Evolutionary conservation across 2,329 filamentous ascomycete species (phyloP).

Genomic region (Aspergillus candidus): DNA sequence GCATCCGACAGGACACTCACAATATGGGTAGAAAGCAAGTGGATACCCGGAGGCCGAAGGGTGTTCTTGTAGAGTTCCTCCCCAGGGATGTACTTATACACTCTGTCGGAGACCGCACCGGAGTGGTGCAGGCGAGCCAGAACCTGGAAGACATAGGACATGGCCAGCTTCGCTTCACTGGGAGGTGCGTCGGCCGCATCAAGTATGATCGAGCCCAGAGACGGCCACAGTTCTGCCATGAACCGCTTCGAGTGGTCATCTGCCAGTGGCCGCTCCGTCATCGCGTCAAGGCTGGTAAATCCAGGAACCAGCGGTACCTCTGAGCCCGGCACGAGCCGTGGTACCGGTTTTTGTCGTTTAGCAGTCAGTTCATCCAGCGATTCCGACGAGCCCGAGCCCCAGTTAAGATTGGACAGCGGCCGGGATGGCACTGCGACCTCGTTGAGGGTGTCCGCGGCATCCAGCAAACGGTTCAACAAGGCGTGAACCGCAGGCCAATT

Average conservation of each 20-base stretch:
- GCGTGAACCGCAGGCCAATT: conserved; percentile 38
- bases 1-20: conserved; percentile 44
- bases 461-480: conserved; percentile 35
- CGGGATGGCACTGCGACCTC: conserved; percentile 10
- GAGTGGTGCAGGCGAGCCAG: conserved; percentile 43
- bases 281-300: conserved; percentile 15
- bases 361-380: conserved; percentile 28
- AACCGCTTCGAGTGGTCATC: conserved; percentile 18
- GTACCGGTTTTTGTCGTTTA: conserved; percentile 2
- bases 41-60: conserved; percentile 39
- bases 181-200: conserved; percentile 32
- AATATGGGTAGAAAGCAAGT: conserved; percentile 40
- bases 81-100: conserved; percentile 37
- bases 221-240: conserved; percentile 23
- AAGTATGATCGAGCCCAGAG: conserved; percentile 36
- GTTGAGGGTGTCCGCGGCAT: conserved; percentile 26
- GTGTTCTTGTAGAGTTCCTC: conserved; percentile 20
- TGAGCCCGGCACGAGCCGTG: conserved; percentile 3
- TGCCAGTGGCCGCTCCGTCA: conserved; percentile 22
- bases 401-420: conserved; percentile 26
- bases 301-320: not conserved
- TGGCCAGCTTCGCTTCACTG: conserved; percentile 32
- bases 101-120: conserved; percentile 36
- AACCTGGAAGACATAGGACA: conserved; percentile 41
- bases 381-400: conserved; percentile 14